These are phyloP conservation scores for Juglanconis juglandina DNA, from an alignment of 2,329 filamentous ascomycete genomes.

Conservation along the genomic window DNA sequence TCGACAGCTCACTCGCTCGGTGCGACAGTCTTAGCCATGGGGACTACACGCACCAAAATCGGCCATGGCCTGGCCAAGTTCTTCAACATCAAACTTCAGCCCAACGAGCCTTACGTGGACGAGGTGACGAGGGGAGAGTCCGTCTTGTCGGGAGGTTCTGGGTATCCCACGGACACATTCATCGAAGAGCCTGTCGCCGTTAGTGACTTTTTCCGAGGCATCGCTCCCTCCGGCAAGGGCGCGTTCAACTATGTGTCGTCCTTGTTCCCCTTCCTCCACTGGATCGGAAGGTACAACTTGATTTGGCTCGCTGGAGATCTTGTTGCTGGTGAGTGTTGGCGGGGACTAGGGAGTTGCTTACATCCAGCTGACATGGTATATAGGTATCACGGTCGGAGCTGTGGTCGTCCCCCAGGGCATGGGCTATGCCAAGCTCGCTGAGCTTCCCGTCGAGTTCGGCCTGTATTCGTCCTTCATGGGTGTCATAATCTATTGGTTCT, in stretches of 20 bases:
- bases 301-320: constrained; percentile 89
- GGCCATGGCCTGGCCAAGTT: constrained; percentile 74
- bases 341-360: constrained; percentile 7
- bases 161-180: constrained; percentile 61
- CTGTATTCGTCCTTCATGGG: constrained; percentile 97
- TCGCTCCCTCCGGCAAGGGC: constrained; percentile 57
- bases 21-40: constrained; percentile 28
- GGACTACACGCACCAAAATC: constrained; percentile 49
- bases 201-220: constrained; percentile 65
- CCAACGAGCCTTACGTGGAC: constrained; percentile 57
- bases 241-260: constrained; percentile 60
- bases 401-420: constrained; percentile 92
- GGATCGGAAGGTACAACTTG: constrained; percentile 84
- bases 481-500: constrained; percentile 93
- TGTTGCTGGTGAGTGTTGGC: constrained; percentile 65
- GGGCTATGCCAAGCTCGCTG: constrained; percentile 85
- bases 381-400: constrained; percentile 54
- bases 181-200: constrained; percentile 77
- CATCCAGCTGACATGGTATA: not conserved
- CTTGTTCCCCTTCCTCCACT: constrained; percentile 84
- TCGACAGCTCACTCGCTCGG: constrained; percentile 2
- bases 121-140: constrained; percentile 75
- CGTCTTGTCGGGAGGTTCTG: constrained; percentile 66
- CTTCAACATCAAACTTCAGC: constrained; percentile 77
- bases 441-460: constrained; percentile 77